Evolutionary conservation across 805 yeast species (phyloP).

Genomic region (Zygosaccharomyces lentus): DNA sequence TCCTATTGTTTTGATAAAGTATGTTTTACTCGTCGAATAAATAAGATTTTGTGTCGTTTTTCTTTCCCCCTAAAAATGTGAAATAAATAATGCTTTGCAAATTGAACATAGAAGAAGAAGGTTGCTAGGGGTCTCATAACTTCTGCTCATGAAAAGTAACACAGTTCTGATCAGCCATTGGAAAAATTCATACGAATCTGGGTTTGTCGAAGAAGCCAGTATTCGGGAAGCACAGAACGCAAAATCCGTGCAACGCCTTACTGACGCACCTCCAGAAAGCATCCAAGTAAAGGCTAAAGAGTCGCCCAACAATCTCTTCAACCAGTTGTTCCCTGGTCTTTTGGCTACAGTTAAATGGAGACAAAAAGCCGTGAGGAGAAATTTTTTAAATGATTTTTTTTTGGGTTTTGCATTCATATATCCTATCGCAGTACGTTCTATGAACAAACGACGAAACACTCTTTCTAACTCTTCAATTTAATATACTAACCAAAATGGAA

Average conservation of each 20-base stretch:
- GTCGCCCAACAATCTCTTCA: not conserved
- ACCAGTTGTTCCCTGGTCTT: not conserved
- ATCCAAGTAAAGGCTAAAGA: not conserved
- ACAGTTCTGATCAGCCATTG: conserved; percentile 3
- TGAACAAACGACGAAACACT: not conserved
- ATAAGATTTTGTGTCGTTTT: no score
- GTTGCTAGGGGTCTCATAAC: not conserved
- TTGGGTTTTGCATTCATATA: conserved; percentile 16
- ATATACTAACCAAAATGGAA: conserved; percentile 1
- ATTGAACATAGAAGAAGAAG: not conserved
- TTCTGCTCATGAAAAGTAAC: not conserved
- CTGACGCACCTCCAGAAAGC: no score
- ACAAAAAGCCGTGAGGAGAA: conserved; percentile 5
- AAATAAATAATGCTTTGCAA: not conserved
- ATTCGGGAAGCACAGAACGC: not conserved
- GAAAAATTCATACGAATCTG: not conserved
- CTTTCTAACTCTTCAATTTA: not conserved
- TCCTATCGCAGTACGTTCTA: conserved; percentile 20
- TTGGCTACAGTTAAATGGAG: conserved; percentile 1
- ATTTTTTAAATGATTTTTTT: conserved; percentile 17
- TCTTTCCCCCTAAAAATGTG: not conserved
- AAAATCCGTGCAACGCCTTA: not conserved
- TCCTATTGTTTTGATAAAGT: no score
- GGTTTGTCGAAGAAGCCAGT: not conserved
- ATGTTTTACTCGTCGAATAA: no score